phyloP scores from a whole-genome alignment of 1,139 yeast genomes.

The Lodderomyces pseudojiufengensis region DNA sequence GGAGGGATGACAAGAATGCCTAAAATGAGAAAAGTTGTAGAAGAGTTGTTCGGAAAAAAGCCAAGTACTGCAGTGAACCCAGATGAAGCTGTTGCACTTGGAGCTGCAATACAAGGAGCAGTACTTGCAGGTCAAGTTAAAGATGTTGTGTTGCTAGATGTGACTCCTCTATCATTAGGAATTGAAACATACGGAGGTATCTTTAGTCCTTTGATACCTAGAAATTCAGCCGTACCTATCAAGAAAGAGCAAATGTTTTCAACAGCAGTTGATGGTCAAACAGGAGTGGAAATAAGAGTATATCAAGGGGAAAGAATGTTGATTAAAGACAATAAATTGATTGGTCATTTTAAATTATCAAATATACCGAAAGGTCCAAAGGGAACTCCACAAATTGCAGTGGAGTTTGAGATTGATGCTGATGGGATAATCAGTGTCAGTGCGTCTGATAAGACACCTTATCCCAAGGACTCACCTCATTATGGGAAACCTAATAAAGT shows the following conservation, averaged over 20 bases:
- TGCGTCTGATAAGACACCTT: slow-evolving; percentile 63
- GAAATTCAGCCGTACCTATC: slow-evolving; percentile 75
- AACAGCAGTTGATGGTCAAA: slow-evolving; percentile 84
- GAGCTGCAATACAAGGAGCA: slow-evolving; percentile 85
- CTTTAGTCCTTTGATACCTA: slow-evolving; percentile 69
- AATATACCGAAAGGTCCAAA: slow-evolving; percentile 72
- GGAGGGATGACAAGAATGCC: slow-evolving; percentile 93
- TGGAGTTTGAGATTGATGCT: slow-evolving; percentile 72
- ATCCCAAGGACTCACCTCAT: slow-evolving; percentile 29
- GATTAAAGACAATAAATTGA: slow-evolving; percentile 67
- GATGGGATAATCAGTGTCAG: slow-evolving; percentile 78
- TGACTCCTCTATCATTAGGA: slow-evolving; percentile 74
- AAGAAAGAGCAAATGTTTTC: slow-evolving; percentile 69
- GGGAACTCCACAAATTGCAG: slow-evolving; percentile 73
- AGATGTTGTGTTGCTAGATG: slow-evolving; percentile 72
- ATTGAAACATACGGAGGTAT: slow-evolving; percentile 82
- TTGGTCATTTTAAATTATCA: slow-evolving; percentile 66
- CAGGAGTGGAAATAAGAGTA: slow-evolving; percentile 73
- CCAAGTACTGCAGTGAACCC: slow-evolving; percentile 73
- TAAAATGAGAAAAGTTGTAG: slow-evolving; percentile 56
- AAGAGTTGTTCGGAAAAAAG: slow-evolving; percentile 49
- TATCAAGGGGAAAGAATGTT: slow-evolving; percentile 77
- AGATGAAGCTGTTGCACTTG: slow-evolving; percentile 81
- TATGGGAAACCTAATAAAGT: slow-evolving; percentile 35
- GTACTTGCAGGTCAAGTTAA: slow-evolving; percentile 66